Evolutionary conservation across 108 stramenopile species (phyloP), one percentile per base, ranked within the genome.

Genomic region (Seminavis robusta): DNA sequence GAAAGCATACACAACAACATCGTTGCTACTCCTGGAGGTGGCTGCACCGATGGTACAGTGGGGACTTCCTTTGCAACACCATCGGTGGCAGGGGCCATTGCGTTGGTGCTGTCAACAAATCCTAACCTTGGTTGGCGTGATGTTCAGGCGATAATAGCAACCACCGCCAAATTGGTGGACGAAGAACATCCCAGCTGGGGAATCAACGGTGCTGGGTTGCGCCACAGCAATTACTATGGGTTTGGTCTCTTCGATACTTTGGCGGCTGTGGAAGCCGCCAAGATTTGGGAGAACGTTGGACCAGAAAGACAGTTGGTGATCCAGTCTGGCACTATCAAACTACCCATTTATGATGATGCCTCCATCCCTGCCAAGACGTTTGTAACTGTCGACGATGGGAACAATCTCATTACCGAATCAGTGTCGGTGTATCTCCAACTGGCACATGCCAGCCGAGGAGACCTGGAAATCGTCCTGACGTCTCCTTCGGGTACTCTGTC

Each of bases 231-330:
- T 48, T 38, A 40, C 45, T 73, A 73, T 52, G 77, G 77, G 3
- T 78, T 78, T 65, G 77, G 77, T 21, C 50, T 72, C 24, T 52
- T 78, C 31, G 59, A 78, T 64, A 72, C 77, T 9, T 21, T 41
- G 5, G 67, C 56, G 4, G 71, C 77, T 6, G 67, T 73, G 0
- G 34, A 33, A 20, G 56, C 56, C 6, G 71, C 77, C 19, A 21
- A 44, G 33, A 52, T 38, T 17, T 73, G 70, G 76, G 32, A 19
- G 9, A 28, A 56, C 0, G 56, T 48, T 33, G 26, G 37, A 0
- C 54, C 55, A 32, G 66, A 68, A 58, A n/a, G n/a, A n/a, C 25
- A 56, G 20, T 26, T 49, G 8, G 32, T 56, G 19, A 61, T 27
- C 27, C 38, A 55, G 39, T 71, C 67, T 0, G 33, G 27, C 1